phyloP scores from a whole-genome alignment of 305 asterid genomes.

The Solanum hybrid region DNA sequence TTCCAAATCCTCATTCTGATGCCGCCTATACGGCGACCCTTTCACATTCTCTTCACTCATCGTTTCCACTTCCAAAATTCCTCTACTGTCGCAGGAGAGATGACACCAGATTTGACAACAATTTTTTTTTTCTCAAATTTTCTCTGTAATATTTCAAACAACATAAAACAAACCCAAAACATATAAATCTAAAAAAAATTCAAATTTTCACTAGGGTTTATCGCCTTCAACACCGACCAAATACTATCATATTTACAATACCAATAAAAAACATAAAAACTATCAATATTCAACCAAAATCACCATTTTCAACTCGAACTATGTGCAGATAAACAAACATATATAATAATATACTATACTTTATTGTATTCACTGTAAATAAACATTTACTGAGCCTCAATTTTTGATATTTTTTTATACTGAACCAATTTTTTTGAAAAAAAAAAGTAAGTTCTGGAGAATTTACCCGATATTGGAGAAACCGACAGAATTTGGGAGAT shows the following conservation, averaged over 20 bases:
- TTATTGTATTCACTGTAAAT: background rate
- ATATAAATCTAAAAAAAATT: background rate
- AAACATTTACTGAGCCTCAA: background rate
- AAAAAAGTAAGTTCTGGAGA: background rate
- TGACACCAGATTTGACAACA: conserved; percentile 28
- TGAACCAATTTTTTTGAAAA: background rate
- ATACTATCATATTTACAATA: background rate
- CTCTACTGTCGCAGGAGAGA: conserved; percentile 65
- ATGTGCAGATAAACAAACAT: background rate
- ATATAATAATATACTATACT: background rate
- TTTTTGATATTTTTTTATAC: background rate
- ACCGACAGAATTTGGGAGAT: background rate
- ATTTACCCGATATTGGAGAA: background rate
- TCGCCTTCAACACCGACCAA: background rate
- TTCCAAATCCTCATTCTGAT: conserved; percentile 50
- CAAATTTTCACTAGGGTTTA: background rate
- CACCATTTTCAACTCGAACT: background rate
- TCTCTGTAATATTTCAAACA: background rate
- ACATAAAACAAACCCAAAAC: background rate
- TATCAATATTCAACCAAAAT: background rate
- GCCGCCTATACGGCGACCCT: conserved; percentile 49
- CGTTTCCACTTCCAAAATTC: background rate
- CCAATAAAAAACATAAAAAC: background rate
- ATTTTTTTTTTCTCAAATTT: background rate
- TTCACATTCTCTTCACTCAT: conserved; percentile 25